Percentiles rank a stretch among this genome's conserved stretches.
phyloP scores from a whole-genome alignment of 1,139 yeast species.

The Candida neerlandica region DNA sequence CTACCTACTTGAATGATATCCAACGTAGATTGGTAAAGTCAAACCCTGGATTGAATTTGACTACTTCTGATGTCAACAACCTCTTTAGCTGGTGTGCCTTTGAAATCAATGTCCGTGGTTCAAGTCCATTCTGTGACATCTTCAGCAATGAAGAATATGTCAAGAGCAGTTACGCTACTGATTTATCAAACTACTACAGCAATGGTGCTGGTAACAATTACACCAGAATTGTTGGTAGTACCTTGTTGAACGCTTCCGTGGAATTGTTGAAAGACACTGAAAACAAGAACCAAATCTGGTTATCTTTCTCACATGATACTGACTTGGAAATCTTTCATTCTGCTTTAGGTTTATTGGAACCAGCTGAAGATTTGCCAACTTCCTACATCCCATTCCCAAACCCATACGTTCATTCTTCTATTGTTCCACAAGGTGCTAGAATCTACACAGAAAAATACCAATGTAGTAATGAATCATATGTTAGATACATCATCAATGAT shows the following conservation, averaged over 20 bases:
- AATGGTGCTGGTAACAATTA: conserved; percentile 53
- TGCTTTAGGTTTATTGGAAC: conserved; percentile 52
- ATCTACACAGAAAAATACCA: conserved; percentile 49
- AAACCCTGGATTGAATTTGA: conserved; percentile 37
- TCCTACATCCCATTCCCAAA: conserved; percentile 39
- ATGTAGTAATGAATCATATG: conserved; percentile 42
- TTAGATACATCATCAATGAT: conserved; percentile 55
- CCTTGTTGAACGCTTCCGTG: conserved; percentile 51
- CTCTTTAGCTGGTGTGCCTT: conserved; percentile 54
- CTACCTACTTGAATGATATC: conserved; percentile 37
- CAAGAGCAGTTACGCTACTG: conserved; percentile 35
- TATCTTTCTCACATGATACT: conserved; percentile 62
- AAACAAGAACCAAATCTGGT: conserved; percentile 34
- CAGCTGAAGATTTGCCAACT: conserved; percentile 22
- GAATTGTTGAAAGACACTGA: conserved; percentile 37
- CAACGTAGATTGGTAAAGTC: conserved; percentile 37
- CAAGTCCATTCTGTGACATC: conserved; percentile 49
- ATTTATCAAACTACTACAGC: conserved; percentile 47
- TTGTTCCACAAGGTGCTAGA: conserved; percentile 61
- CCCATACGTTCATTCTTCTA: conserved; percentile 47
- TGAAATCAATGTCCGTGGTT: conserved; percentile 54
- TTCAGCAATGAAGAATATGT: conserved; percentile 53
- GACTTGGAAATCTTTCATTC: conserved; percentile 53
- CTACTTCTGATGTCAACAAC: conserved; percentile 40
- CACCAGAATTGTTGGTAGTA: conserved; percentile 47